These are phyloP conservation scores for Mastigamoeba balamuthi DNA, from an alignment of 78 protist species.

Conservation along the genomic window DNA sequence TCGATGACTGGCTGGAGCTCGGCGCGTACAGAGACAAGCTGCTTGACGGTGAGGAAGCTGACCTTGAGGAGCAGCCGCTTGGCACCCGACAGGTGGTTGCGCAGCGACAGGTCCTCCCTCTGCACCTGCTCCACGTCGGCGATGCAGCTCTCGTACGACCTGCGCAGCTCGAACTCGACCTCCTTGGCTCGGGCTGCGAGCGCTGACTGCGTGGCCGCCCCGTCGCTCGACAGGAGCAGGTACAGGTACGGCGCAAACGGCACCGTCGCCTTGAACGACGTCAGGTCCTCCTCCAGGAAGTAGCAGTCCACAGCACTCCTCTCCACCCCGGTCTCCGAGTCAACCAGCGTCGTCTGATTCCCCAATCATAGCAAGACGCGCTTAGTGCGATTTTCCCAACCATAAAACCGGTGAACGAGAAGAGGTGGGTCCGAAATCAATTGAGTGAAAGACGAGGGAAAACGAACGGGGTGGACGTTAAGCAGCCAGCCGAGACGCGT, in stretches of 20 bases:
- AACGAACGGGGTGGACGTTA: constrained; percentile 26
- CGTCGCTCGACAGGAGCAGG: constrained; percentile 18
- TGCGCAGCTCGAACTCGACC: constrained; percentile 44
- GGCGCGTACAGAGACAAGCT: constrained; percentile 39
- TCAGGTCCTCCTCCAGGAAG: constrained; percentile 42
- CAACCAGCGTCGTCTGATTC: neutral
- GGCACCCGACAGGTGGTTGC: constrained; percentile 85
- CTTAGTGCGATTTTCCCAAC: constrained; percentile 2
- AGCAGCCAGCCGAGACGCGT: constrained; percentile 37
- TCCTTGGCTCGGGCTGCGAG: constrained; percentile 13
- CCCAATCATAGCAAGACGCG: neutral
- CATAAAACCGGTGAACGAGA: too few species aligned
- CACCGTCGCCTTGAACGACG: constrained; percentile 47
- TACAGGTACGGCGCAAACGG: constrained; percentile 63
- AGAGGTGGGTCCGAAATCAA: neutral
- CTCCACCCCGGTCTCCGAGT: too few species aligned
- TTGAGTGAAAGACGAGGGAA: too few species aligned
- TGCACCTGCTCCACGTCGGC: constrained; percentile 24
- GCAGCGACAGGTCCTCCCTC: constrained; percentile 69
- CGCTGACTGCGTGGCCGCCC: neutral
- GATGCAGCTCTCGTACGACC: constrained; percentile 21
- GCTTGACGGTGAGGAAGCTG: constrained; percentile 40
- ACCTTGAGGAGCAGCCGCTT: constrained; percentile 54
- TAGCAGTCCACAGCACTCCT: constrained; percentile 15
- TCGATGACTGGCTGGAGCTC: constrained; percentile 10